Percentiles rank a stretch among this genome's conserved stretches.
Conservation (phyloP, 23 red algal genomes). For the Gracilaria gracilis region DNA sequence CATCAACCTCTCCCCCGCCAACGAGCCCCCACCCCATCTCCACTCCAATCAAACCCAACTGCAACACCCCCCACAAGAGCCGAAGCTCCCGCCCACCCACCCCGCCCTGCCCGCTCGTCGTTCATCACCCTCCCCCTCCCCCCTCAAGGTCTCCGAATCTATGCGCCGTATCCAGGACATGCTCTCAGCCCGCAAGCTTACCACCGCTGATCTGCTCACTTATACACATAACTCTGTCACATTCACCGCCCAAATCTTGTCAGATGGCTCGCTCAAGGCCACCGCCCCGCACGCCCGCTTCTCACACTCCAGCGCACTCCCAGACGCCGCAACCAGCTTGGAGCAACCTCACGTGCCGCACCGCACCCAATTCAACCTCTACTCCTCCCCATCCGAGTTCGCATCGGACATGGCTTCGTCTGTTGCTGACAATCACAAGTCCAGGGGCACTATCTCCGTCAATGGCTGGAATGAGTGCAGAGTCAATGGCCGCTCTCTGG, state of each 20-base stretch:
- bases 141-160: conserved; percentile 39
- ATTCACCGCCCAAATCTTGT: conserved; percentile 43
- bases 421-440: neutral
- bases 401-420: conserved; percentile 44
- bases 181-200: conserved; percentile 34
- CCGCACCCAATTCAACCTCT: conserved; percentile 19
- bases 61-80: neutral
- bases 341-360: neutral
- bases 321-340: neutral
- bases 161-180: conserved; percentile 53
- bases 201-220: conserved; percentile 39
- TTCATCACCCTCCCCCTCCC: conserved; percentile 7
- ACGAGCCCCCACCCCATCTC: conserved; percentile 21
- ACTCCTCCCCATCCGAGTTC: conserved; percentile 35
- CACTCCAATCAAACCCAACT: neutral
- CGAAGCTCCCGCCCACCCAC: neutral
- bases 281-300: neutral
- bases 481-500: conserved; percentile 28
- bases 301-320: neutral
- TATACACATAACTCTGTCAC: conserved; percentile 48
- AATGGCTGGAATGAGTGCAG: conserved; percentile 50
- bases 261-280: conserved; percentile 47
- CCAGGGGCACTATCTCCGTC: neutral
- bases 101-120: neutral
- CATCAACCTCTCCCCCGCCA: conserved; percentile 29